Conservation (phyloP, 768 basidiomycete species). For the Mycena latifolia region DNA sequence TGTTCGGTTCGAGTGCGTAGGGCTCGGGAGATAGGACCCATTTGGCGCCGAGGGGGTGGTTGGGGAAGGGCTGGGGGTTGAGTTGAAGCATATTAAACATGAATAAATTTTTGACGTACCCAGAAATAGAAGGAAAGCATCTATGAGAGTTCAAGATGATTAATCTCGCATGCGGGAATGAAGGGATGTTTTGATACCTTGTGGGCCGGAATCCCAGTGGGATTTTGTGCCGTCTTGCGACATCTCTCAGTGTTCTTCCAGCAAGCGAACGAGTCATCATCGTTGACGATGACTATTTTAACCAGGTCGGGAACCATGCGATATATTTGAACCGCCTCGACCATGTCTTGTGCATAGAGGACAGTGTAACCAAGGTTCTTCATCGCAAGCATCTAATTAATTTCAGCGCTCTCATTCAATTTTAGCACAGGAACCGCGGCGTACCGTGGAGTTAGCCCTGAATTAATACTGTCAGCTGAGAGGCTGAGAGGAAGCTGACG, state of each 20-base stretch:
- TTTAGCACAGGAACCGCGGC: neutral
- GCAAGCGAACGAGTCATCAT: slow-evolving; percentile 6
- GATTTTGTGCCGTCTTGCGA: neutral
- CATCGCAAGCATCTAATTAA: slow-evolving; percentile 14
- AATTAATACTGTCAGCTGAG: neutral
- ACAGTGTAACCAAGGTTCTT: slow-evolving; percentile 22
- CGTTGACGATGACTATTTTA: slow-evolving; percentile 11
- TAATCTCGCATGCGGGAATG: too few relatives aligned
- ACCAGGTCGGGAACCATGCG: slow-evolving; percentile 6
- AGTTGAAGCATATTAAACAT: neutral
- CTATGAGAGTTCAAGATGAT: neutral
- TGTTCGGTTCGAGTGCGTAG: slow-evolving; percentile 3
- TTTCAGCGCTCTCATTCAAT: neutral
- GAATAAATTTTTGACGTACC: neutral
- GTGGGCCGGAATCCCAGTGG: slow-evolving; percentile 15
- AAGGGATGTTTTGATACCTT: slow-evolving; percentile 12
- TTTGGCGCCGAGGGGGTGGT: slow-evolving; percentile 15
- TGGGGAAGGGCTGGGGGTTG: neutral
- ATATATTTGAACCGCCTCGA: slow-evolving; percentile 4
- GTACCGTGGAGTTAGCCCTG: slow-evolving; percentile 12
- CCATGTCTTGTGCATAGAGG: slow-evolving; percentile 3
- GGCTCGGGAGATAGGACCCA: slow-evolving; percentile 22
- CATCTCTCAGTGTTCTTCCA: slow-evolving; percentile 12
- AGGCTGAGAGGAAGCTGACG: too few relatives aligned
- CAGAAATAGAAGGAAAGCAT: slow-evolving; percentile 21